Percentiles rank a stretch among this genome's conserved stretches.
Conservation (phyloP, 2,329 filamentous ascomycete species). For the Colletotrichum agaves region DNA sequence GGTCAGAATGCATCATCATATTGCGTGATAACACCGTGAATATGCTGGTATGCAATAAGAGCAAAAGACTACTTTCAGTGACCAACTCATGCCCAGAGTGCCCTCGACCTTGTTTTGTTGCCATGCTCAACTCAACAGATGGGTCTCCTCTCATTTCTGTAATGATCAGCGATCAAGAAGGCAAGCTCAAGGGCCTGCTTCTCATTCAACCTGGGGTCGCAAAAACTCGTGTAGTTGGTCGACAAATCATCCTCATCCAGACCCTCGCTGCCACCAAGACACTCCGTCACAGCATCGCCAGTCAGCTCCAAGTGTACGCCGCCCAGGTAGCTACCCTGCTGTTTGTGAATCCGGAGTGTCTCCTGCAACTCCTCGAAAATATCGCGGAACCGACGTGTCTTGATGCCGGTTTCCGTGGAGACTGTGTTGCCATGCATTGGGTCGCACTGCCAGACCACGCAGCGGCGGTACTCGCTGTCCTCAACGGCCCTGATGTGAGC, state of each 20-base stretch:
- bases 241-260: slow-evolving; percentile 89
- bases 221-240: slow-evolving; percentile 94
- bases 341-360: slow-evolving; percentile 85
- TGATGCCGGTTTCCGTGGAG: slow-evolving; percentile 80
- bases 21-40: not conserved
- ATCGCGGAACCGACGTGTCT: slow-evolving; percentile 90
- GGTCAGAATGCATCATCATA: no score
- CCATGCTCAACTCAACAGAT: not conserved
- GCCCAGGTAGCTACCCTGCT: slow-evolving; percentile 86
- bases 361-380: slow-evolving; percentile 89
- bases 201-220: slow-evolving; percentile 94
- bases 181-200: slow-evolving; percentile 97
- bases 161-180: slow-evolving; percentile 91
- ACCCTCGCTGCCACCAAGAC: slow-evolving; percentile 88
- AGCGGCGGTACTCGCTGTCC: slow-evolving; percentile 72
- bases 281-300: slow-evolving; percentile 96
- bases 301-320: slow-evolving; percentile 96
- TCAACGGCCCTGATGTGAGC: slow-evolving; percentile 90
- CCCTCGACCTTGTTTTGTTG: not conserved
- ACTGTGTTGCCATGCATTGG: slow-evolving; percentile 93
- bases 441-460: slow-evolving; percentile 96
- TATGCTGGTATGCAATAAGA: not conserved
- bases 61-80: slow-evolving; percentile 16
- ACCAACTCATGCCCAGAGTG: slow-evolving; percentile 9
- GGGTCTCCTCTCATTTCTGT: slow-evolving; percentile 52